phyloP scores from a whole-genome alignment of 2,329 filamentous ascomycete species.

The Aspergillus spinulosporus region DNA sequence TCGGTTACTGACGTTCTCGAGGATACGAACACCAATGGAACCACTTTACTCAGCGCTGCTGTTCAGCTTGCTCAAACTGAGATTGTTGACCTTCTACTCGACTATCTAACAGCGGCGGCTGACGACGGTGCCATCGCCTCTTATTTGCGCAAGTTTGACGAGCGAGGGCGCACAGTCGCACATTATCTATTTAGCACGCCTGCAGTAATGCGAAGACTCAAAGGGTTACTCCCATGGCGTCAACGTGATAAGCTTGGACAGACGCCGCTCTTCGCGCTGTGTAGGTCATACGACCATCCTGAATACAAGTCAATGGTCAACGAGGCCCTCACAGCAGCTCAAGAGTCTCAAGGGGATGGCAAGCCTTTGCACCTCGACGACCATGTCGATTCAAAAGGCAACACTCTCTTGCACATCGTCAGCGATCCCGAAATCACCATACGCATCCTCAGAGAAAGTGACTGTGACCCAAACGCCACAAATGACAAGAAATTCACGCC shows the following conservation, averaged over 20 bases:
- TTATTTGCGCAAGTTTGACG: conserved; percentile 77
- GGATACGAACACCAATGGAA: conserved; percentile 86
- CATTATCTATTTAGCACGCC: conserved; percentile 96
- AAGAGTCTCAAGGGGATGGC: conserved; percentile 71
- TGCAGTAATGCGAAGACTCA: conserved; percentile 73
- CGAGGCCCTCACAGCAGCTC: conserved; percentile 73
- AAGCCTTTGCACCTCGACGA: conserved; percentile 85
- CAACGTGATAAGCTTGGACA: conserved; percentile 94
- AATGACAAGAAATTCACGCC: conserved; percentile 96
- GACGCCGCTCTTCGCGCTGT: conserved; percentile 94
- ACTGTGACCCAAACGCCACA: conserved; percentile 92
- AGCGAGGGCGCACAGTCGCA: conserved; percentile 82
- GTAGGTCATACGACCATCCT: conserved; percentile 89
- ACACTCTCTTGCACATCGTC: conserved; percentile 93
- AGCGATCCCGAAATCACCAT: conserved; percentile 77
- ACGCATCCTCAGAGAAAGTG: conserved; percentile 76
- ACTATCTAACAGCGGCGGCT: conserved; percentile 63
- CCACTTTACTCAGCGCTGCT: conserved; percentile 83
- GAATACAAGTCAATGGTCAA: conserved; percentile 87
- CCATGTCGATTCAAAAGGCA: conserved; percentile 88
- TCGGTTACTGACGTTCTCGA: conserved; percentile 69
- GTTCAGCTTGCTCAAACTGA: conserved; percentile 78
- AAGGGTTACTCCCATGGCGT: conserved; percentile 78
- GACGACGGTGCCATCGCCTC: conserved; percentile 58
- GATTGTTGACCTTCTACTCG: conserved; percentile 72